These are phyloP conservation scores for Boechera retrofracta DNA, from an alignment of 345 rosid species.

Conservation along the genomic window DNA sequence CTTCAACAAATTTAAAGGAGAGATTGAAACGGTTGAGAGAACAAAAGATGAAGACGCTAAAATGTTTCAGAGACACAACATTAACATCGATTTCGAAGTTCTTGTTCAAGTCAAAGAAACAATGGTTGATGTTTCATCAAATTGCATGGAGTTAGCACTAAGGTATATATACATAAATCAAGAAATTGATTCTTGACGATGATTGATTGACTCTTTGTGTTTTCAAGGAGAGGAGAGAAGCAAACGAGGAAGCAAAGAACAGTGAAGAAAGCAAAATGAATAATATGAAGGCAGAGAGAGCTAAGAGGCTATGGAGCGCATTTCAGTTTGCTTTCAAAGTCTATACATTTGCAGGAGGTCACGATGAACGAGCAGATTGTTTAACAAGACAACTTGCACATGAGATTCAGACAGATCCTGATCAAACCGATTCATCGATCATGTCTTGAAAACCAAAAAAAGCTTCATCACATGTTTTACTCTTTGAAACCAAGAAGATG, in stretches of 20 bases:
- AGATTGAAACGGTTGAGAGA: conserved; percentile 61
- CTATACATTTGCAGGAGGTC: conserved; percentile 75
- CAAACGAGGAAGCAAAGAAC: conserved; percentile 40
- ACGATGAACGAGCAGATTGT: conserved; percentile 66
- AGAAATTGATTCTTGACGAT: not conserved
- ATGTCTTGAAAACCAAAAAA: conserved; percentile 8
- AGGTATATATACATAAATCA: conserved; percentile 44
- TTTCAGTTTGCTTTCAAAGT: conserved; percentile 69
- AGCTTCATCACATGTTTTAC: conserved; percentile 5
- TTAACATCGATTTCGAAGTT: conserved; percentile 58
- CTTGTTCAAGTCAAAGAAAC: conserved; percentile 63
- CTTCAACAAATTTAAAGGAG: conserved; percentile 66
- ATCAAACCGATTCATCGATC: conserved; percentile 35
- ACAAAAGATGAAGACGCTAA: conserved; percentile 66
- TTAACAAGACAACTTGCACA: conserved; percentile 59
- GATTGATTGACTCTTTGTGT: not conserved
- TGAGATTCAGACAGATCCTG: conserved; percentile 61
- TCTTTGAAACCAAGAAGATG: conserved; percentile 8
- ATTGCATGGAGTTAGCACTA: conserved; percentile 69
- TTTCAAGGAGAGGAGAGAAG: conserved; percentile 56
- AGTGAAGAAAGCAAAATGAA: conserved; percentile 39
- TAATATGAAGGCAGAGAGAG: conserved; percentile 39
- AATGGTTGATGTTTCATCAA: conserved; percentile 77
- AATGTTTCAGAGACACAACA: conserved; percentile 56
- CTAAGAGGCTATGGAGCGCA: conserved; percentile 65